A percentile compares a stretch with the other conserved stretches of the same genome.
Conservation (phyloP, 2,329 filamentous ascomycete genomes). For the Aspergillus viridinutans region DNA sequence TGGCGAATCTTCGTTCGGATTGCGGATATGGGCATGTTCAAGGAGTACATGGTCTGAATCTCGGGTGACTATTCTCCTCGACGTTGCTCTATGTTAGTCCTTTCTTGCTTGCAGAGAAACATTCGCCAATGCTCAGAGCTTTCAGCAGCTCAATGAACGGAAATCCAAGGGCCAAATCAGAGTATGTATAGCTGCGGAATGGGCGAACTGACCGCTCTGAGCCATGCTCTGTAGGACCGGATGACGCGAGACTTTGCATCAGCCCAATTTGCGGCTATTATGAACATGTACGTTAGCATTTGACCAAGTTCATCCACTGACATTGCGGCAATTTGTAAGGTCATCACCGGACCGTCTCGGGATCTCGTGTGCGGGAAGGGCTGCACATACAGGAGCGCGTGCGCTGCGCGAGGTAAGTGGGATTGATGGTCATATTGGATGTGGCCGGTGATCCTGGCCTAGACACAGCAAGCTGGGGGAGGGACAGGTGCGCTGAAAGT, state of each 20-base stretch:
- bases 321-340: slow-evolving; percentile 19
- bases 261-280: slow-evolving; percentile 75
- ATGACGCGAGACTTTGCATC: slow-evolving; percentile 87
- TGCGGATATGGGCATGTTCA: slow-evolving; percentile 79
- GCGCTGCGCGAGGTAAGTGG: slow-evolving; percentile 82
- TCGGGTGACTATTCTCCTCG: slow-evolving; percentile 69
- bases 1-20: slow-evolving; percentile 92
- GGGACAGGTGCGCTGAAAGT: slow-evolving; percentile 12
- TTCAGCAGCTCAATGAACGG: not conserved
- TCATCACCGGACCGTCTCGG: slow-evolving; percentile 16
- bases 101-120: not conserved
- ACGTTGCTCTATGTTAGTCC: not conserved
- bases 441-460: not conserved
- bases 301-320: slow-evolving; percentile 16
- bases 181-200: slow-evolving; percentile 8
- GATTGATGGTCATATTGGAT: slow-evolving; percentile 75
- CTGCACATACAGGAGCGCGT: slow-evolving; percentile 67
- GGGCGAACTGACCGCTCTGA: slow-evolving; percentile 74
- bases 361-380: slow-evolving; percentile 1
- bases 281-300: slow-evolving; percentile 21
- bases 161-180: not conserved
- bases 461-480: slow-evolving; percentile 6
- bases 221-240: slow-evolving; percentile 89
- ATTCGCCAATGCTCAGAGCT: not conserved
- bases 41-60: slow-evolving; percentile 94